Evolutionary conservation across 129 eudicot species (phyloP).

Genomic region (Flaveria bidentis): DNA sequence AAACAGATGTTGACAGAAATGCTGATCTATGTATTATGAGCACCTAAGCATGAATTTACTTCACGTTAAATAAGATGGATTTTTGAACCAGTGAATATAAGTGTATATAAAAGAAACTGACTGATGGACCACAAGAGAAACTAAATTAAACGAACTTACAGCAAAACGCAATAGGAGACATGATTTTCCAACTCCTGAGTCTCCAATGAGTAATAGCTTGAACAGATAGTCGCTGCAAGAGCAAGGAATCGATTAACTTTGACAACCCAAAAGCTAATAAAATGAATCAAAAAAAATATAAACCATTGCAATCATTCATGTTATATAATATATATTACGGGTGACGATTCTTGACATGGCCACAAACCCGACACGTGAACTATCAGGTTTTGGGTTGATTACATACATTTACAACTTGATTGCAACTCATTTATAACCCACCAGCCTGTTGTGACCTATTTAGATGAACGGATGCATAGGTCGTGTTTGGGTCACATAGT

Average conservation of each 20-base stretch:
- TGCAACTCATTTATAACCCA: slow-evolving; percentile 6
- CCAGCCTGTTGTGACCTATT: neutral
- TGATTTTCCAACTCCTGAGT: slow-evolving; percentile 98
- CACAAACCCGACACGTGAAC: neutral
- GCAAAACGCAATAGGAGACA: slow-evolving; percentile 97
- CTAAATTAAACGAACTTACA: slow-evolving; percentile 37
- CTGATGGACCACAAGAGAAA: neutral
- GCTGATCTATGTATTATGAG: slow-evolving; percentile 9
- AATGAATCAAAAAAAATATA: neutral
- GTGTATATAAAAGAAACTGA: neutral
- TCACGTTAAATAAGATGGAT: neutral
- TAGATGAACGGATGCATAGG: neutral
- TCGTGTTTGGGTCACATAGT: neutral
- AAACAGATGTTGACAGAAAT: neutral
- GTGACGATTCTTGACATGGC: neutral
- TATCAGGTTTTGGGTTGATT: neutral
- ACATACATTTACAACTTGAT: neutral
- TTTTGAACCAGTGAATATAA: neutral
- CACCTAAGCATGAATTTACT: neutral
- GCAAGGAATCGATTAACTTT: neutral
- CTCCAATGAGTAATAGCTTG: slow-evolving; percentile 95
- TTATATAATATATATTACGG: neutral
- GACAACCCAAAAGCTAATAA: neutral
- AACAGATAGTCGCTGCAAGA: slow-evolving; percentile 86
- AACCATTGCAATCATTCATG: neutral